Evolutionary conservation across 1,139 yeast genomes (phyloP).

Genomic region (Petasospora rhodanensis): DNA sequence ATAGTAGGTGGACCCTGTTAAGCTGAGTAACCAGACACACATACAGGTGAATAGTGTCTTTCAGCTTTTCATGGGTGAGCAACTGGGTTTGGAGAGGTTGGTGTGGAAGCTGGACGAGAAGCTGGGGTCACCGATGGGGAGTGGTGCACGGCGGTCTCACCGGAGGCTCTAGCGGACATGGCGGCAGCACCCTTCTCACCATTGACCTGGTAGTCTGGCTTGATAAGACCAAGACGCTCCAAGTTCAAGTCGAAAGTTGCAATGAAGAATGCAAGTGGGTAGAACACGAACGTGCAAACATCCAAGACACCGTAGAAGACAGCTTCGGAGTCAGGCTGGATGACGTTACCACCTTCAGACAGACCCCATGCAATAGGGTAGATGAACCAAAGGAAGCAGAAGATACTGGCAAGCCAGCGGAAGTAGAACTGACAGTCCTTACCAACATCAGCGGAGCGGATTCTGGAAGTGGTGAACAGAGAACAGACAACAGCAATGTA

Average conservation of each 20-base stretch:
- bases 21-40: too few species aligned
- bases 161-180: conserved; percentile 12
- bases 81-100: too few species aligned
- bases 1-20: too few species aligned
- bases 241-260: conserved; percentile 12
- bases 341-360: conserved; percentile 63
- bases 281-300: conserved; percentile 38
- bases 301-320: conserved; percentile 63
- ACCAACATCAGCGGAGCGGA: conserved; percentile 8
- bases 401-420: conserved; percentile 21
- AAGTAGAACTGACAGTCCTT: conserved; percentile 6
- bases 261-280: conserved; percentile 32
- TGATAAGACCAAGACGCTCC: conserved; percentile 6
- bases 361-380: conserved; percentile 61
- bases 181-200: conserved; percentile 5
- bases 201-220: conserved; percentile 5
- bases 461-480: conserved; percentile 11
- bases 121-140: too few species aligned
- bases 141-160: conserved; percentile 14
- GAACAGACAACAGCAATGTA: conserved; percentile 35
- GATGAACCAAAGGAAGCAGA: conserved; percentile 39
- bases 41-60: too few species aligned
- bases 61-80: too few species aligned
- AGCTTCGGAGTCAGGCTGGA: conserved; percentile 61
- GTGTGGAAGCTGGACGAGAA: too few species aligned